Conservation (phyloP, 495 filamentous ascomycete species). For the Aspergillus bertholletiae region DNA sequence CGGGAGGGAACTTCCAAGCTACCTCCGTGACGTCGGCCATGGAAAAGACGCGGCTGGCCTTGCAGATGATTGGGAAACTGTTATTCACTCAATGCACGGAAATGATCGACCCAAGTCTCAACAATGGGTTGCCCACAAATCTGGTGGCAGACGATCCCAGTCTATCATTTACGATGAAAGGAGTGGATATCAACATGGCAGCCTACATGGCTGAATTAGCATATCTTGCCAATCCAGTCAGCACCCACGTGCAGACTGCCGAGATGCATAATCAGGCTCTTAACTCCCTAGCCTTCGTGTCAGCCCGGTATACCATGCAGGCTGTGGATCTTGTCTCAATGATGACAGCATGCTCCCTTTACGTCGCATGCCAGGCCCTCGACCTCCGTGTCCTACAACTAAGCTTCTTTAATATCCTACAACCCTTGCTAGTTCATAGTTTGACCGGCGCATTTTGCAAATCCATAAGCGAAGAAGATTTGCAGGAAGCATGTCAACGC, state of each 20-base stretch:
- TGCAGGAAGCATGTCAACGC: too few relatives aligned
- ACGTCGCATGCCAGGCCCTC: constrained; percentile 40
- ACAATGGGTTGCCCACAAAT: constrained; percentile 56
- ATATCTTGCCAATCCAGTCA: constrained; percentile 49
- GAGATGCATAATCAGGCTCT: constrained; percentile 56
- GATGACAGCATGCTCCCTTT: constrained; percentile 48
- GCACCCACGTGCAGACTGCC: constrained; percentile 47
- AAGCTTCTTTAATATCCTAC: constrained; percentile 10
- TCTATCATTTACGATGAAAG: constrained; percentile 51
- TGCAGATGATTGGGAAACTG: constrained; percentile 55
- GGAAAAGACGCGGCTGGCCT: constrained; percentile 51
- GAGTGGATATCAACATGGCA: constrained; percentile 58
- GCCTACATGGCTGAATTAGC: constrained; percentile 56
- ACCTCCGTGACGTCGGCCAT: constrained; percentile 53
- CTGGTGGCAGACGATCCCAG: constrained; percentile 53
- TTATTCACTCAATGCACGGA: constrained; percentile 55
- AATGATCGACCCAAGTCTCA: constrained; percentile 51
- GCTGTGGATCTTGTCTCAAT: constrained; percentile 50
- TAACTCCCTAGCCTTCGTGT: constrained; percentile 53
- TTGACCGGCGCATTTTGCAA: too few relatives aligned
- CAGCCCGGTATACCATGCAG: constrained; percentile 49
- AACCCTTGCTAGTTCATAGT: too few relatives aligned
- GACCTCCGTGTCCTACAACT: constrained; percentile 32
- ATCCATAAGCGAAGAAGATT: too few relatives aligned
- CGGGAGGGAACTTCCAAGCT: constrained; percentile 62